Percentiles rank a stretch among this genome's conserved stretches.
Evolutionary conservation across 306 rosid genomes (phyloP).

Genomic region (Delonix regia): DNA sequence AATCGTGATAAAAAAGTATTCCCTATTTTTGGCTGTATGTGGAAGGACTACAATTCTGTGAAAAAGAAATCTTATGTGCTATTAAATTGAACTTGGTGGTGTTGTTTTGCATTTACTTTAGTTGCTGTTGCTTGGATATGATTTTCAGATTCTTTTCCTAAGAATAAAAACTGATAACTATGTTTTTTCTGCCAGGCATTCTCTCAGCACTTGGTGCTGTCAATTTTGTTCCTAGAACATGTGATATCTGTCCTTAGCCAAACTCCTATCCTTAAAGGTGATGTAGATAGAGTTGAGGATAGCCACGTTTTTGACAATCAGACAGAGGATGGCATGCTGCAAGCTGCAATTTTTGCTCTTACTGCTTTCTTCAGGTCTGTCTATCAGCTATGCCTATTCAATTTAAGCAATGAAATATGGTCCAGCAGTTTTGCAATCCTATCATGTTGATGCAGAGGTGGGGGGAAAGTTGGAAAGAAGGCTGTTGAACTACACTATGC

Average conservation of each 20-base stretch:
- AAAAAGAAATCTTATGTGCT: not conserved
- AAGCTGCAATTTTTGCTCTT: conserved; percentile 86
- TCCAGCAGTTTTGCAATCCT: conserved; percentile 28
- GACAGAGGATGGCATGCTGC: conserved; percentile 70
- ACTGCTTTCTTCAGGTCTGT: conserved; percentile 92
- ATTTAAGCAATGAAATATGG: conserved; percentile 30
- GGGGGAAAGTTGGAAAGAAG: conserved; percentile 93
- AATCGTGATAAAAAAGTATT: not conserved
- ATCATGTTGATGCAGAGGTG: conserved; percentile 73
- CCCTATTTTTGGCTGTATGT: not conserved
- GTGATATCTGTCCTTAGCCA: conserved; percentile 74
- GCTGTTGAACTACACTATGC: conserved; percentile 92
- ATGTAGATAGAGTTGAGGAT: conserved; percentile 64
- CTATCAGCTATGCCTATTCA: conserved; percentile 12
- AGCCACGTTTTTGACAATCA: conserved; percentile 58
- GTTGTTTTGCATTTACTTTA: not conserved
- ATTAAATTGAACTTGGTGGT: not conserved
- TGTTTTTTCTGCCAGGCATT: conserved; percentile 64
- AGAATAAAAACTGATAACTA: not conserved
- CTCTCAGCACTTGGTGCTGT: conserved; percentile 85
- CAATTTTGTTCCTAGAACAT: conserved; percentile 85
- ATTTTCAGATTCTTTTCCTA: not conserved
- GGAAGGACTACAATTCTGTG: not conserved
- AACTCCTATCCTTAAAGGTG: conserved; percentile 63
- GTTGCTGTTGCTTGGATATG: not conserved